Conservation (phyloP, 805 yeast genomes). For the Metschnikowia proteae region DNA sequence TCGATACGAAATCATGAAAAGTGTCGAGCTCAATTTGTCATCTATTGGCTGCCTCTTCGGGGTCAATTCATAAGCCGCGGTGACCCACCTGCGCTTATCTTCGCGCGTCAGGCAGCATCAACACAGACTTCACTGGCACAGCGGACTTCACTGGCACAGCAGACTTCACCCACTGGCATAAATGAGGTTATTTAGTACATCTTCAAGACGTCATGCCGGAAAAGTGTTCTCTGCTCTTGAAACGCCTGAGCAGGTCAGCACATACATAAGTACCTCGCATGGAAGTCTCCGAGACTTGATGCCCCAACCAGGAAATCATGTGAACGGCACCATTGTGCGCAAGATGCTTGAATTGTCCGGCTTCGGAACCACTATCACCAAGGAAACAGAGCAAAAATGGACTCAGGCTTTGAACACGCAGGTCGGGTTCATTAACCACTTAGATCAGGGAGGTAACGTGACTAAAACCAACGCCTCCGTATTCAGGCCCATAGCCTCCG, state of each 20-base stretch:
- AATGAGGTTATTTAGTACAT: slow-evolving; percentile 6
- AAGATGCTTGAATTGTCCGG: slow-evolving; percentile 50
- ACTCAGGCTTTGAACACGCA: slow-evolving; percentile 42
- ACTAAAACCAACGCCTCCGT: slow-evolving; percentile 19
- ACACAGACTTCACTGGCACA: too few relatives aligned
- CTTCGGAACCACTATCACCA: slow-evolving; percentile 28
- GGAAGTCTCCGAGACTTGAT: slow-evolving; percentile 16
- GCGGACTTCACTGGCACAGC: not conserved
- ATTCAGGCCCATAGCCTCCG: slow-evolving; percentile 35
- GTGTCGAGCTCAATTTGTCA: too few relatives aligned
- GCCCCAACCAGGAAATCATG: slow-evolving; percentile 15
- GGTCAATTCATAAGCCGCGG: too few relatives aligned
- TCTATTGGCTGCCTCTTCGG: too few relatives aligned
- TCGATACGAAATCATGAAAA: too few relatives aligned
- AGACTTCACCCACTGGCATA: not conserved
- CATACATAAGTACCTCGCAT: slow-evolving; percentile 8
- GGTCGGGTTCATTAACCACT: slow-evolving; percentile 45
- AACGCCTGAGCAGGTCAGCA: slow-evolving; percentile 6
- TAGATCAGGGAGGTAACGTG: slow-evolving; percentile 18
- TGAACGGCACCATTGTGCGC: slow-evolving; percentile 16
- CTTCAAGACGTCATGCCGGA: not conserved
- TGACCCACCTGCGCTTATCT: not conserved
- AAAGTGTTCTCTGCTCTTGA: slow-evolving; percentile 7
- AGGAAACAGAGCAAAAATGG: slow-evolving; percentile 27
- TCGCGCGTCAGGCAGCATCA: not conserved